Evolutionary conservation across 345 rosid genomes (phyloP).

Genomic region (Abelmoschus esculentus): DNA sequence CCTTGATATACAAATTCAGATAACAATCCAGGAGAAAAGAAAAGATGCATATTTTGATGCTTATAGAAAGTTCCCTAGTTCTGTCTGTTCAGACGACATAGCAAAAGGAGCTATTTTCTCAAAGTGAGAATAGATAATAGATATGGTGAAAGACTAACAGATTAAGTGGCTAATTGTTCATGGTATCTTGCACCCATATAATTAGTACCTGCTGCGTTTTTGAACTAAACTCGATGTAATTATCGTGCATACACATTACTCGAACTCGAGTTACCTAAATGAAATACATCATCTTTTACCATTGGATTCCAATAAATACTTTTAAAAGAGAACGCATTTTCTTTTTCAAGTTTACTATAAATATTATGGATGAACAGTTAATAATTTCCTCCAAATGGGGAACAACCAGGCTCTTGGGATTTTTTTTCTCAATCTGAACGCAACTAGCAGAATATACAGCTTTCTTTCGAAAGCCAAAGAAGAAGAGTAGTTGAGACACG

Average conservation of each 20-base stretch:
- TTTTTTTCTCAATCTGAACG: neutral
- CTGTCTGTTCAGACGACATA: constrained; percentile 12
- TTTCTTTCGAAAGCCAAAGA: neutral
- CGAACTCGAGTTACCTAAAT: too few relatives aligned
- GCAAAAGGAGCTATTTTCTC: constrained; percentile 22
- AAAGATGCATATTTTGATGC: constrained; percentile 11
- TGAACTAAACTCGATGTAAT: constrained; percentile 78
- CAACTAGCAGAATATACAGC: neutral
- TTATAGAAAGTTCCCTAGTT: constrained; percentile 6
- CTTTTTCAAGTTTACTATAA: neutral
- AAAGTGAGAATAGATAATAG: constrained; percentile 9
- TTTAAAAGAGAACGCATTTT: too few relatives aligned
- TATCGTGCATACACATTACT: too few relatives aligned
- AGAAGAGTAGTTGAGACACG: neutral
- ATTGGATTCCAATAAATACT: too few relatives aligned
- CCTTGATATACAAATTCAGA: constrained; percentile 30
- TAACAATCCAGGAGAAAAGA: constrained; percentile 14
- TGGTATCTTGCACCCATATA: constrained; percentile 13
- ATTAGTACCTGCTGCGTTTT: constrained; percentile 85
- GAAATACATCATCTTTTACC: too few relatives aligned
- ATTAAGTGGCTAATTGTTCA: constrained; percentile 15
- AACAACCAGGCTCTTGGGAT: neutral
- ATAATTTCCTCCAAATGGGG: neutral
- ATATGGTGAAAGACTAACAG: constrained; percentile 11
- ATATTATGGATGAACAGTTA: neutral